Evolutionary conservation across 2,329 filamentous ascomycete genomes (phyloP), one percentile per base, ranked within the genome.

Genomic region (Arthrobotrys entomopaga): DNA sequence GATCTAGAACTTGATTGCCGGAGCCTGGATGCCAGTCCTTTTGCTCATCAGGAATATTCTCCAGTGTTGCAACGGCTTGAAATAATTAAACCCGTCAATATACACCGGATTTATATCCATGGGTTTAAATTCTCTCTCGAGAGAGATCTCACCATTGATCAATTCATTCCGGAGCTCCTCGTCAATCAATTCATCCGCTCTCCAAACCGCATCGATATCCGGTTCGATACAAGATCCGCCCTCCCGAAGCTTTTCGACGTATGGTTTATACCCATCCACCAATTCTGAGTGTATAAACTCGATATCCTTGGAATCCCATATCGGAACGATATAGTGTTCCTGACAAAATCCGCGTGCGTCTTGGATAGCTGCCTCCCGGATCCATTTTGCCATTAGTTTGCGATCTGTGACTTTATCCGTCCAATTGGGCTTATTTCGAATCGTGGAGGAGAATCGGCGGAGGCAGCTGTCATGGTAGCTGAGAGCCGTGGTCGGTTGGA

Each of bases 11-110:
- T 71, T 83, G 84, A 0, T 82, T 80, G 26, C 87, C 81, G 0
- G 85, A 87, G 1, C 84, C 82, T 0, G 88, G 88, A 79, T 90
- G 87, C 84, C 85, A 90, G 79, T 89, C 88, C 75, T 85, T 84
- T 34, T 81, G 58, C 0, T 81, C 60, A 6, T 85, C 83, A 0
- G 85, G 84, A 0, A 85, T 82, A 15, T 85, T 79, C 70, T 89
- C 84, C 0, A 91, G 81, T 0, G 78, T 78, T 0, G 79, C 78
- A 26, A 86, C 83, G 0, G 82, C 84, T 24, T n/a, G 43, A 24
- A 38, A 6, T 22, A 10, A 60, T 40, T 15, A 40, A 40, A 7
- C 38, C 6, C 40, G 11, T 43, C 40, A 10, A 15, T 16, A 16
- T 34, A 29, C 16, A 43, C 15, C 2, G 26, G 10, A 8, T 43